Evolutionary conservation across 805 yeast species (phyloP).

Genomic region (Blastobotrys chiropterorum): DNA sequence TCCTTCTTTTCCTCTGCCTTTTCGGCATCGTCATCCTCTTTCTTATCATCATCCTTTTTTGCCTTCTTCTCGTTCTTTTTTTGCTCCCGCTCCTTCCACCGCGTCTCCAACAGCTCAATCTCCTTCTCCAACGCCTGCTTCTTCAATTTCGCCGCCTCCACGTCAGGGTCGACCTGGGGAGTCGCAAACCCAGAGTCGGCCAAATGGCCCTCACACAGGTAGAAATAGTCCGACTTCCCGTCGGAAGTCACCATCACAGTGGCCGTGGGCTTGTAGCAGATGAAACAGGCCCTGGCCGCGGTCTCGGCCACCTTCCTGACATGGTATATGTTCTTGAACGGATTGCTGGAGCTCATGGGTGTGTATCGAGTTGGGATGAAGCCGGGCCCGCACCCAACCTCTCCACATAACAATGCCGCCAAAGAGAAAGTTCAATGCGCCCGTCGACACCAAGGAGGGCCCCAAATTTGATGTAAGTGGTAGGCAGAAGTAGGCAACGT

Average conservation of each 20-base stretch:
- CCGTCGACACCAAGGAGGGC: background rate
- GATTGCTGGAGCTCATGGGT: slow-evolving; percentile 10
- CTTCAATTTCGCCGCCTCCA: slow-evolving; percentile 27
- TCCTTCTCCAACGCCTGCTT: slow-evolving; percentile 25
- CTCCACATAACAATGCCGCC: background rate
- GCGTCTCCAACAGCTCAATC: slow-evolving; percentile 25
- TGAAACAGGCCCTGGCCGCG: slow-evolving; percentile 41
- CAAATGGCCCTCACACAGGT: slow-evolving; percentile 46
- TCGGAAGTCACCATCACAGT: slow-evolving; percentile 43
- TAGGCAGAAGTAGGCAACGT: background rate
- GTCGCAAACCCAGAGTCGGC: slow-evolving; percentile 43
- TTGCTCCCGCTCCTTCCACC: slow-evolving; percentile 17
- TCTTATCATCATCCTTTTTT: slow-evolving; percentile 18
- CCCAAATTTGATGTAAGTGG: slow-evolving; percentile 1
- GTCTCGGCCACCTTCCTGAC: slow-evolving; percentile 41
- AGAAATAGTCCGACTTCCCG: slow-evolving; percentile 45
- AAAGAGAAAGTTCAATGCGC: background rate
- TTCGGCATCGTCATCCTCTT: slow-evolving; percentile 24
- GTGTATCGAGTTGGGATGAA: background rate
- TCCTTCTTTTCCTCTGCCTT: slow-evolving; percentile 22
- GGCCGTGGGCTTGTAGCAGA: slow-evolving; percentile 49
- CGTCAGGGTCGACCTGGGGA: slow-evolving; percentile 36
- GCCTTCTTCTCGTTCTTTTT: slow-evolving; percentile 12
- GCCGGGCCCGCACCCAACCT: background rate
- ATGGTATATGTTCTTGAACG: slow-evolving; percentile 39